Conservation (phyloP, 768 basidiomycete genomes). For the Psilocybe subaeruginosa region DNA sequence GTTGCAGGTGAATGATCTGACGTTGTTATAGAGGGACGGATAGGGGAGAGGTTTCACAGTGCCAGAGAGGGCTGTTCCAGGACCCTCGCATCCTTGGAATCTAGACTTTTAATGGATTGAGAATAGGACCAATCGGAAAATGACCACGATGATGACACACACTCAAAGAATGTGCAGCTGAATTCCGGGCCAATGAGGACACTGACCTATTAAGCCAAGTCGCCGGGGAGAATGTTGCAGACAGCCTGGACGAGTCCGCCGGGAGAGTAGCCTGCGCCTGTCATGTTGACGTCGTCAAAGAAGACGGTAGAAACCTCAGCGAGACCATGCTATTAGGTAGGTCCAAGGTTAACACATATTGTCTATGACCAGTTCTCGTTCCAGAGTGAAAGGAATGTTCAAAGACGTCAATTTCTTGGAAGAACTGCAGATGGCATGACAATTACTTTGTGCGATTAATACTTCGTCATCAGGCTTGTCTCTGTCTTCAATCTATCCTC, state of each 20-base stretch:
- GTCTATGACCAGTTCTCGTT: too few species aligned
- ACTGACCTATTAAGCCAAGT: background rate
- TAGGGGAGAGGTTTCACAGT: background rate
- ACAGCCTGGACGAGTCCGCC: background rate
- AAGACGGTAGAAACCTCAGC: background rate
- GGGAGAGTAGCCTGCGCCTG: background rate
- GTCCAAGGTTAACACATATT: too few species aligned
- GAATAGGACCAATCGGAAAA: background rate
- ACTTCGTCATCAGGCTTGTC: too few species aligned
- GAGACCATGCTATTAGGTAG: background rate
- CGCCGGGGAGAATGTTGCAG: background rate
- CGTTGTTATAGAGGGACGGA: background rate
- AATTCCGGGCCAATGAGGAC: background rate
- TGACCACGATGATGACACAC: background rate
- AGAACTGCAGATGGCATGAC: too few species aligned
- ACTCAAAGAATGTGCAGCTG: background rate
- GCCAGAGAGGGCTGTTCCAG: background rate
- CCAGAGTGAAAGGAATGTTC: too few species aligned
- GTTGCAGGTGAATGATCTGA: background rate
- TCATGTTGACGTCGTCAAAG: background rate
- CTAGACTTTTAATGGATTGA: background rate
- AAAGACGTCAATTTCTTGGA: too few species aligned
- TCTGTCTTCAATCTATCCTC: too few species aligned
- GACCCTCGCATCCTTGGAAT: background rate
- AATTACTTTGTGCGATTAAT: too few species aligned